Base-by-base conservation (phyloP, 2,329 filamentous ascomycete species). In the Diaporthe citrichinensis region DNA sequence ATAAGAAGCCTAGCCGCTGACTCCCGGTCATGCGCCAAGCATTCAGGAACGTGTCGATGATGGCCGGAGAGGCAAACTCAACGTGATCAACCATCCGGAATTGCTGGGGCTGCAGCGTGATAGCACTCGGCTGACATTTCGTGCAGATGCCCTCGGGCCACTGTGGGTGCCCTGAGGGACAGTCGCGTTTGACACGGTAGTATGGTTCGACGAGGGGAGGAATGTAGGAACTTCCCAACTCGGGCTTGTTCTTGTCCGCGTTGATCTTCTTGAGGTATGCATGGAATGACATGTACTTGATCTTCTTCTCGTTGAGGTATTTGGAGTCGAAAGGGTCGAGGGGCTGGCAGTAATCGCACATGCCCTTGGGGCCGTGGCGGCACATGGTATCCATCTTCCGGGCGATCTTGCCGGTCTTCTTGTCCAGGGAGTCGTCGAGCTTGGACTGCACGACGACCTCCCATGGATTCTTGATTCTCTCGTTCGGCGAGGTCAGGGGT, bases 331-430 rank as follows among this genome's bases (percentile, higher is more conserved):
- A 99, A 0, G 97, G 97, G 81, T 99, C 97, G 69, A 98, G 86
- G 0, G 97, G 97, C 91, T 98, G 98, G 86, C 97, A 99, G 85
- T 98, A 97, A 85, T 99, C 97, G 85, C 97, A 99, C 97, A 99
- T 99, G 83, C 97, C 97, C 85, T 98, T 98, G 71, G 94, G 93
- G 1, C 96, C 96, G 83, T 99, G 97, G 77, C 95, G 93, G 86
- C 97, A 99, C 95, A 99, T 97, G 75, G 86, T 83, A 83, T 98
- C 95, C 75, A 90, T 90, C 77, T 90, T 90, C 77, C 96, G 89
- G 28, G 91, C 87, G 71, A 98, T 98, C 86, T 98, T 99, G 79
- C 97, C 97, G 88, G 97, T 93, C 79, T 93, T 90, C 85, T 92
- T 95, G 84, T 99, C 97, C 81, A 99, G 87, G 74, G 90, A 88